Evolutionary conservation across 2,329 filamentous ascomycete genomes (phyloP).

Genomic region (Neonectria coccinea): DNA sequence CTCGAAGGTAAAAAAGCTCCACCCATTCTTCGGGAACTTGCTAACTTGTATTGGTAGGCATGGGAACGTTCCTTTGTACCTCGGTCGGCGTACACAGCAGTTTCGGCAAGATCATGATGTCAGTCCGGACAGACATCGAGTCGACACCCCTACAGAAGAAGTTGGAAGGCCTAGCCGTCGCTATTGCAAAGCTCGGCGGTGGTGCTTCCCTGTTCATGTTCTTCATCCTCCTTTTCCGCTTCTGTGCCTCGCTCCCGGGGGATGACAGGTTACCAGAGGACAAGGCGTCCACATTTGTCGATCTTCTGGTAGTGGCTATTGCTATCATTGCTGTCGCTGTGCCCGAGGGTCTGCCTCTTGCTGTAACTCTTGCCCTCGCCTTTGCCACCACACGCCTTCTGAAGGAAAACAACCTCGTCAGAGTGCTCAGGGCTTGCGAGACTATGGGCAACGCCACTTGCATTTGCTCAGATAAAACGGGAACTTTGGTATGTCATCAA

Average conservation of each 20-base stretch:
- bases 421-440: constrained; percentile 74
- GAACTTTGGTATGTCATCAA: constrained; percentile 38
- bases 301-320: constrained; percentile 73
- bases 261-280: constrained; percentile 20
- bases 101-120: constrained; percentile 66
- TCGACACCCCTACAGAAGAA: constrained; percentile 65
- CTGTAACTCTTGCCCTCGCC: constrained; percentile 73
- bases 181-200: constrained; percentile 59
- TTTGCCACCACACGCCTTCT: constrained; percentile 76
- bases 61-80: constrained; percentile 65
- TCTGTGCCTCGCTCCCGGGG: constrained; percentile 16
- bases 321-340: constrained; percentile 69
- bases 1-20: constrained; percentile 54
- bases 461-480: constrained; percentile 74
- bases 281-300: constrained; percentile 37
- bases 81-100: constrained; percentile 64
- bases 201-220: constrained; percentile 43
- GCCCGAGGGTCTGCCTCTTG: constrained; percentile 72
- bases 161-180: constrained; percentile 52
- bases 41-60: constrained; percentile 45
- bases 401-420: constrained; percentile 76
- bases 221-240: constrained; percentile 28
- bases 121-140: constrained; percentile 61
- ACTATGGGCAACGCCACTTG: constrained; percentile 78
- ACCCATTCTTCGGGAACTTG: neutral